phyloP scores from a whole-genome alignment of 768 basidiomycete genomes.

The Russula griseocarnosa region DNA sequence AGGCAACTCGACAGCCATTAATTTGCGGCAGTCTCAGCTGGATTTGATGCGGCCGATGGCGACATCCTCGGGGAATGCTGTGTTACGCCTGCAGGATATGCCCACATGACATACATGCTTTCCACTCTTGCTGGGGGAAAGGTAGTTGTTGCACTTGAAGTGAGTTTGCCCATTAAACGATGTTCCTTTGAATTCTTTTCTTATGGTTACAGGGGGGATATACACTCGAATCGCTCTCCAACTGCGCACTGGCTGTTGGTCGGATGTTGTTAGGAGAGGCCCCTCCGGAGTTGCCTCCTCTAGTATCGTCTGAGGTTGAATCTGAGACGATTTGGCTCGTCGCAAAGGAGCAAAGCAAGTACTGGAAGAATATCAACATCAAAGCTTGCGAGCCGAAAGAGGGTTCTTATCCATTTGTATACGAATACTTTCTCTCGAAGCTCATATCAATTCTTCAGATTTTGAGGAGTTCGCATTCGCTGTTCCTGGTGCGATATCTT shows the following conservation, averaged over 20 bases:
- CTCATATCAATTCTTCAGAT: constrained; percentile 39
- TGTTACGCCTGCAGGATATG: constrained; percentile 89
- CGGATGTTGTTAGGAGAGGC: constrained; percentile 85
- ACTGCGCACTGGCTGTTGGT: constrained; percentile 83
- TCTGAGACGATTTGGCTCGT: constrained; percentile 90
- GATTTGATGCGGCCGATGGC: constrained; percentile 94
- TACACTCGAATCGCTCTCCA: constrained; percentile 83
- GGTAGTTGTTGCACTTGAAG: constrained; percentile 91
- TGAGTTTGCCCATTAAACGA: constrained; percentile 35
- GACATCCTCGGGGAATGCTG: constrained; percentile 89
- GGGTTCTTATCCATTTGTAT: constrained; percentile 42
- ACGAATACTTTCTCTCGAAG: not conserved
- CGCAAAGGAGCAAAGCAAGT: constrained; percentile 79
- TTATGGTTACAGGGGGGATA: constrained; percentile 75
- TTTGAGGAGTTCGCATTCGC: constrained; percentile 59
- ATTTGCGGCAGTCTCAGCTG: constrained; percentile 75
- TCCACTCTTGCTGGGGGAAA: constrained; percentile 82
- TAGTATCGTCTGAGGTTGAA: constrained; percentile 73
- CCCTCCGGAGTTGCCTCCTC: constrained; percentile 67
- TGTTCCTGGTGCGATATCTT: constrained; percentile 52
- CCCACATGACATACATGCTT: constrained; percentile 99
- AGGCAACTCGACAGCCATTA: not conserved
- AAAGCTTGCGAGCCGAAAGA: constrained; percentile 79
- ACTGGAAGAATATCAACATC: constrained; percentile 85
- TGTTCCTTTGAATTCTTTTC: not conserved